These are phyloP conservation scores for Hibiscus syriacus DNA, from an alignment of 345 rosid species.

Conservation along the genomic window DNA sequence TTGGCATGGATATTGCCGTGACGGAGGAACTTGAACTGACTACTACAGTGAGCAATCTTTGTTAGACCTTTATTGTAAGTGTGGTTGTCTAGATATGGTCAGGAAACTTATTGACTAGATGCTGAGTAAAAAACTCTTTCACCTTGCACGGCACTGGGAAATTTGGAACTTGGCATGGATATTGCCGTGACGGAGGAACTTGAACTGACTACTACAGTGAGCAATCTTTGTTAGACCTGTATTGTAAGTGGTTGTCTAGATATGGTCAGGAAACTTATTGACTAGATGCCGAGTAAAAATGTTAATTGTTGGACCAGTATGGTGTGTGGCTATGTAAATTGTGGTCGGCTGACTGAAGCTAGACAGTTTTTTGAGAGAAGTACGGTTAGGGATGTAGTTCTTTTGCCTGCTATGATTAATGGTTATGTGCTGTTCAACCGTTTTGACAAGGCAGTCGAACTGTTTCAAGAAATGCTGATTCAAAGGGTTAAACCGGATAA, in stretches of 20 bases:
- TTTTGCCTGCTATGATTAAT: conserved; percentile 84
- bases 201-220: no score
- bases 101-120: no score
- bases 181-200: no score
- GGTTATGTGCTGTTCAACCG: conserved; percentile 65
- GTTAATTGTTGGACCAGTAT: conserved; percentile 74
- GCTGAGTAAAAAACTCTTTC: no score
- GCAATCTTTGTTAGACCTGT: no score
- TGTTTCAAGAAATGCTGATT: conserved; percentile 55
- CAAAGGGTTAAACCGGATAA: conserved; percentile 49
- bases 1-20: conserved; percentile 41
- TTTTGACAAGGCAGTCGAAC: conserved; percentile 46
- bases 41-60: conserved; percentile 48
- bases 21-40: conserved; percentile 33
- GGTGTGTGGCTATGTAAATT: conserved; percentile 52
- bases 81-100: conserved; percentile 45
- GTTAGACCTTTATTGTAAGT: conserved; percentile 65
- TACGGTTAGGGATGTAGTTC: conserved; percentile 54
- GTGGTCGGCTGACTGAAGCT: conserved; percentile 47
- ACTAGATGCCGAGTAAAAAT: conserved; percentile 41
- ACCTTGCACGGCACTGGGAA: no score
- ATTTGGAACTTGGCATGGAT: no score
- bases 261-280: conserved; percentile 41
- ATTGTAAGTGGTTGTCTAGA: no score
- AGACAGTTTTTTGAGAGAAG: conserved; percentile 64